phyloP scores from a whole-genome alignment of 495 filamentous ascomycete species.

The Podospora tetraspora region DNA sequence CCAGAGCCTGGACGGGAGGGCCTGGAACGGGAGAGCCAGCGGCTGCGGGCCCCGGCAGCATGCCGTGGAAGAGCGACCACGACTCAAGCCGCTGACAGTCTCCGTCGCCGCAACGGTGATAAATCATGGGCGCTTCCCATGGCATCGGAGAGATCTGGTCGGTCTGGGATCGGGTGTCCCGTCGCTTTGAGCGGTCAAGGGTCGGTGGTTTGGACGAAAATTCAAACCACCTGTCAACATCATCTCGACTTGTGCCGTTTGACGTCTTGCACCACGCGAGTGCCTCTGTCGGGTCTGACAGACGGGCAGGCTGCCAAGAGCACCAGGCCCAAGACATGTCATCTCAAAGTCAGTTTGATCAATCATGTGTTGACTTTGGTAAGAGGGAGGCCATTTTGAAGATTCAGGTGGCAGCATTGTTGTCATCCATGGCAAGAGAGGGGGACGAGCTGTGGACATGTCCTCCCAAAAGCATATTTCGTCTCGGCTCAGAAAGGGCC shows the following conservation, averaged over 20 bases:
- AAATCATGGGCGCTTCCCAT: background rate
- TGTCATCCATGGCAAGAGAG: background rate
- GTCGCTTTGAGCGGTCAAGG: background rate
- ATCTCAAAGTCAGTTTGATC: background rate
- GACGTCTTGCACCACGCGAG: background rate
- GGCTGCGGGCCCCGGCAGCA: background rate
- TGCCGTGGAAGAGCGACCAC: background rate
- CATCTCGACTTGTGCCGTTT: background rate
- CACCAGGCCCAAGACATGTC: background rate
- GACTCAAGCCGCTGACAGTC: background rate
- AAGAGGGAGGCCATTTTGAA: background rate
- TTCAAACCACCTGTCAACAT: background rate
- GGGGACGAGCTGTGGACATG: too few species aligned
- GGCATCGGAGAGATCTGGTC: background rate
- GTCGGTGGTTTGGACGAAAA: background rate
- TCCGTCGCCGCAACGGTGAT: background rate
- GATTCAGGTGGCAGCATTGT: background rate
- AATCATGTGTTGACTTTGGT: background rate
- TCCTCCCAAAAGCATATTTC: too few species aligned
- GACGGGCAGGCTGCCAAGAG: background rate
- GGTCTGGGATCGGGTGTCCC: background rate
- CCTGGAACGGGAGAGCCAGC: constrained; percentile 1
- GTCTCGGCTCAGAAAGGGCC: background rate
- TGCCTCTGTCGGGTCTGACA: background rate
- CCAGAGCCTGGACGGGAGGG: background rate